A percentile compares a stretch with the other conserved stretches of the same genome.
Evolutionary conservation across 441 rosid genomes (phyloP).

Genomic region (Erysimum cheiri): DNA sequence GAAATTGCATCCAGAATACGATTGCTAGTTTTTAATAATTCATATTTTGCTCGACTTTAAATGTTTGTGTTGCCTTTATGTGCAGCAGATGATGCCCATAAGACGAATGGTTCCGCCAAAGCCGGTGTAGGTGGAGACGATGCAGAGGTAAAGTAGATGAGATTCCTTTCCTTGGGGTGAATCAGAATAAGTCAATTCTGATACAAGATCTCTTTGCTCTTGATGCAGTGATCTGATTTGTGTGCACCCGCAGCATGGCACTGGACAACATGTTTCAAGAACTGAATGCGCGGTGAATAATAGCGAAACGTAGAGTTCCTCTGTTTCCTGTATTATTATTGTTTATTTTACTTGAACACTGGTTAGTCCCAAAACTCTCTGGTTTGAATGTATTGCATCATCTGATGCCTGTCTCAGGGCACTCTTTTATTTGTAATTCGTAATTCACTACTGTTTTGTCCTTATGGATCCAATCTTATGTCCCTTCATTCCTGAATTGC

Average conservation of each 20-base stretch:
- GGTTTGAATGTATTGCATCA: slow-evolving; percentile 30
- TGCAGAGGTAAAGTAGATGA: slow-evolving; percentile 43
- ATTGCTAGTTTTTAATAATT: background rate
- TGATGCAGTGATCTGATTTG: slow-evolving; percentile 42
- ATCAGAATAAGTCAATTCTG: background rate
- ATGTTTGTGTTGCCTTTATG: slow-evolving; percentile 8
- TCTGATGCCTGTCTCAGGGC: slow-evolving; percentile 16
- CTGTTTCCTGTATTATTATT: slow-evolving; percentile 37
- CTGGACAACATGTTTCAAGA: slow-evolving; percentile 34
- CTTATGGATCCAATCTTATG: slow-evolving; percentile 12
- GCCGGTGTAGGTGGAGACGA: slow-evolving; percentile 34
- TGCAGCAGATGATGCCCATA: slow-evolving; percentile 40
- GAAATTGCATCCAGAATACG: background rate
- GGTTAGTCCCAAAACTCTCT: slow-evolving; percentile 11
- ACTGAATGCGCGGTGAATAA: slow-evolving; percentile 42
- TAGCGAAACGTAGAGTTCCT: slow-evolving; percentile 25
- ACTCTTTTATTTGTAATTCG: slow-evolving; percentile 24
- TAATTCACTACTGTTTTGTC: slow-evolving; percentile 15
- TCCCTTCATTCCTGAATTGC: background rate
- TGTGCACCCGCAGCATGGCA: slow-evolving; percentile 29
- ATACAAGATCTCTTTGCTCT: slow-evolving; percentile 26
- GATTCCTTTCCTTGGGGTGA: background rate
- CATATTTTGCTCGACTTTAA: background rate
- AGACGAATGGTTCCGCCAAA: slow-evolving; percentile 43
- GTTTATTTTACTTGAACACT: slow-evolving; percentile 36